Base-by-base conservation (phyloP, 495 filamentous ascomycete species). In the Aspergillus haitiensis region DNA sequence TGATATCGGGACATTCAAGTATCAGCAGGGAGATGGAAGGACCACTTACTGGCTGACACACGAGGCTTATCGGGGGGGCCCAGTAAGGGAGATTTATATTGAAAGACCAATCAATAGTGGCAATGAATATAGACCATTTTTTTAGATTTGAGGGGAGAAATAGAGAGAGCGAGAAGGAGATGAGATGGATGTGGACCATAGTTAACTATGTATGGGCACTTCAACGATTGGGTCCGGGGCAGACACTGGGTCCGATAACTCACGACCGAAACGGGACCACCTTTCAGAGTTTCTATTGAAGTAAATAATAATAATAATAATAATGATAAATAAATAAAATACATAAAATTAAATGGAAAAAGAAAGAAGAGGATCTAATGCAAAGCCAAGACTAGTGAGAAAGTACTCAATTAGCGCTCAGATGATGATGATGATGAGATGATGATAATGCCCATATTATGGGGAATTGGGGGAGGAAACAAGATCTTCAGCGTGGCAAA, bases 1-100 rank as follows among this genome's bases (percentile, higher is more conserved):
- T 27, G n/a, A 58, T 40, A 31, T 33, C 31, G 34, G 48, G 39
- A 52, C n/a, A 40, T 40, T 40, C 21, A 27, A 27, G 21, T 27
- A 27, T 27, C 21, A 3, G 21, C 21, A 3, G 21, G 21, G 21
- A 31, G 48, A 27, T 11, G 48, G 42, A 7, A 34, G 50, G 32
- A 35, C 18, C 37, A 39, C 51, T 32, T 47, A 53, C 55, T 46
- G 49, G 60, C 58, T 21, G 59, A 56, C 44, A 59, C 60, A 59
- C 60, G 37, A 57, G 57, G 69, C 72, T 76, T 76, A 76, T 76
- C 74, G 68, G 42, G 57, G 56, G 50, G 50, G 32, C 60, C 63
- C 63, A 59, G 67, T 58, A 70, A 71, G 67, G 66, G 65, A 65
- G 63, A 58, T 34, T 54, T 50, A 62, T 62, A 62, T 62, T 59